Conservation (phyloP, 2,329 filamentous ascomycete species). For the Ceratocystis harringtonii region DNA sequence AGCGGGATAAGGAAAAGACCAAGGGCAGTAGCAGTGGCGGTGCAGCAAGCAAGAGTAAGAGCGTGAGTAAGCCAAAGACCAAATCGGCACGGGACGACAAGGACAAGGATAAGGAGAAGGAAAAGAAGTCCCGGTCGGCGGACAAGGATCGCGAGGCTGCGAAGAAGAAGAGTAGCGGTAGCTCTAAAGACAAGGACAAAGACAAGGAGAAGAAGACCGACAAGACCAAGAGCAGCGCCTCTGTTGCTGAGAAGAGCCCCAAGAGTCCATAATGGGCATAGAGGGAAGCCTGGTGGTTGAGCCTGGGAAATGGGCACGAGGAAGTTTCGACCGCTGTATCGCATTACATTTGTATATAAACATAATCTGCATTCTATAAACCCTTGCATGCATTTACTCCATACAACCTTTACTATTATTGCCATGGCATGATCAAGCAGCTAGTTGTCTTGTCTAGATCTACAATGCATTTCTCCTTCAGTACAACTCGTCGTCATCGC, state of each 20-base stretch:
- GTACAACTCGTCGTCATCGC: constrained; percentile 43
- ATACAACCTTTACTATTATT: not conserved
- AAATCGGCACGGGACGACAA: constrained; percentile 1
- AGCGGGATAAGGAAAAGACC: not conserved
- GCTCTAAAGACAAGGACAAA: not conserved
- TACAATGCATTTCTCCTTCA: constrained; percentile 21
- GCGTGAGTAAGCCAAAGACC: not conserved
- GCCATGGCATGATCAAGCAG: not conserved
- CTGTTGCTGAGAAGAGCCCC: not conserved
- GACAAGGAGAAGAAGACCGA: not conserved
- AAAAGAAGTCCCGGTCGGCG: constrained; percentile 13
- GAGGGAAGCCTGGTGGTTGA: not conserved
- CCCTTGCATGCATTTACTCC: not conserved
- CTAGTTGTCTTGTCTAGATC: not conserved
- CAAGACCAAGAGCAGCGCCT: not conserved
- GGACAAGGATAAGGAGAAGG: constrained; percentile 14
- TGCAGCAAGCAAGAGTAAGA: not conserved
- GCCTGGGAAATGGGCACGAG: not conserved
- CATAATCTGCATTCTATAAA: constrained; percentile 1
- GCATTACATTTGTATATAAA: not conserved
- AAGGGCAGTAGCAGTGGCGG: not conserved
- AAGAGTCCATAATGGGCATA: not conserved
- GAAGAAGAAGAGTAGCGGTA: not conserved
- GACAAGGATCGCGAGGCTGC: not conserved
- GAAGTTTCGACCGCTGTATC: not conserved